A percentile compares a stretch with the other conserved stretches of the same genome.
These are phyloP conservation scores for Hemileccinum impolitum DNA, from an alignment of 768 basidiomycete species.

Conservation along the genomic window DNA sequence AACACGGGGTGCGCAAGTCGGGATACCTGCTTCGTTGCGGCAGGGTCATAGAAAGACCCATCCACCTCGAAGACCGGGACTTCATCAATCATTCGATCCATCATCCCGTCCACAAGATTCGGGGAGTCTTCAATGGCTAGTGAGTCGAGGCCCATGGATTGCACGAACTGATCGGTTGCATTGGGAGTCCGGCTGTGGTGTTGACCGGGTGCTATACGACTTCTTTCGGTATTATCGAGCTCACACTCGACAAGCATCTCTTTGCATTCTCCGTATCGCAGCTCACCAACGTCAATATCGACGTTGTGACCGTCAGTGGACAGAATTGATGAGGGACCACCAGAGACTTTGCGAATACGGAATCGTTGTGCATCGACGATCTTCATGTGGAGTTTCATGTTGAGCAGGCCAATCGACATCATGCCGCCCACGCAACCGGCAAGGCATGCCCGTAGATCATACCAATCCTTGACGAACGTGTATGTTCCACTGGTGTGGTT, in stretches of 20 bases:
- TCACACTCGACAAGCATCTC: conserved; percentile 96
- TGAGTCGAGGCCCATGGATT: conserved; percentile 78
- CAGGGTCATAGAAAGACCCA: conserved; percentile 91
- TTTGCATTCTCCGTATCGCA: conserved; percentile 93
- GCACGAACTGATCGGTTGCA: conserved; percentile 88
- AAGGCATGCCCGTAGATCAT: conserved; percentile 87
- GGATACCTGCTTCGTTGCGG: conserved; percentile 76
- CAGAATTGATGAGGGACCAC: conserved; percentile 82
- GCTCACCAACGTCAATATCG: conserved; percentile 91
- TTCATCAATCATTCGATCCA: conserved; percentile 97
- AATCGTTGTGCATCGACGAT: conserved; percentile 89
- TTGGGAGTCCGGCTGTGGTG: conserved; percentile 44
- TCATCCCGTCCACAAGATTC: conserved; percentile 86
- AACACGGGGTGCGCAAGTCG: conserved; percentile 90
- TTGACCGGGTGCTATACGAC: conserved; percentile 12
- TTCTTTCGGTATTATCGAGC: conserved; percentile 68
- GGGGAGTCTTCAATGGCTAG: conserved; percentile 64
- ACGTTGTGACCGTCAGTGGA: conserved; percentile 92
- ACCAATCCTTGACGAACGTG: conserved; percentile 98
- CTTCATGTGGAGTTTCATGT: conserved; percentile 94
- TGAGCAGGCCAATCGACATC: conserved; percentile 90
- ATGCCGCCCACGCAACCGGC: conserved; percentile 95
- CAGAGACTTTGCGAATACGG: conserved; percentile 91
- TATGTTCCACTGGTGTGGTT: conserved; percentile 98
- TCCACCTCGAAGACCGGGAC: conserved; percentile 96